These are phyloP conservation scores for Parastagonospora avenae DNA, from an alignment of 2,329 filamentous ascomycete genomes.

Conservation along the genomic window DNA sequence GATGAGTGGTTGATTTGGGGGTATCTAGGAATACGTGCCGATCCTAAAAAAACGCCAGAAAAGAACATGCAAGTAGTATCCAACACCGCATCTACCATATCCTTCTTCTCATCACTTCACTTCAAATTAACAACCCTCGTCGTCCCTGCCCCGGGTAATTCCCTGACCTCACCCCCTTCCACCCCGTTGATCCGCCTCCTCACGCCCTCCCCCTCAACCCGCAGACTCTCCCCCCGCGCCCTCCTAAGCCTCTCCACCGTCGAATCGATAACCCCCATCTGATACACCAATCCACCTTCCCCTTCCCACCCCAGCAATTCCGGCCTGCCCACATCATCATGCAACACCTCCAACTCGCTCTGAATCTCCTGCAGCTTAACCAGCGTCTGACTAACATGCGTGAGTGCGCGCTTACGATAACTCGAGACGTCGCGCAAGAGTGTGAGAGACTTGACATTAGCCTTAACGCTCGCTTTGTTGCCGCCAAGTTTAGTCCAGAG, in stretches of 20 bases:
- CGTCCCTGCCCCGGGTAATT: slow-evolving; percentile 12
- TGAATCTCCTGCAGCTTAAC: slow-evolving; percentile 76
- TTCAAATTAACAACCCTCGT: slow-evolving; percentile 9
- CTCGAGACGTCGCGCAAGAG: slow-evolving; percentile 69
- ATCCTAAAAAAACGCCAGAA: too few relatives aligned
- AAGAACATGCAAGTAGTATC: too few relatives aligned
- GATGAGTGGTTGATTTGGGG: slow-evolving; percentile 8
- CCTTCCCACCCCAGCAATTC: slow-evolving; percentile 61
- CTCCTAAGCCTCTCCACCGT: slow-evolving; percentile 74
- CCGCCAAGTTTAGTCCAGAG: slow-evolving; percentile 78
- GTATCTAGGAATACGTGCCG: neutral
- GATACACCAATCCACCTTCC: slow-evolving; percentile 69
- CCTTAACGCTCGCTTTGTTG: slow-evolving; percentile 65
- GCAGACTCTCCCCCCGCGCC: slow-evolving; percentile 64
- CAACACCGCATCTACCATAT: neutral
- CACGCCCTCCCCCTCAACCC: slow-evolving; percentile 61
- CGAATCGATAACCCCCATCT: slow-evolving; percentile 75
- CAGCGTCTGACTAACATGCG: slow-evolving; percentile 71
- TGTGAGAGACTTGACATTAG: slow-evolving; percentile 66
- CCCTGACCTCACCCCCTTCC: slow-evolving; percentile 8
- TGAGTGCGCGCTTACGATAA: slow-evolving; percentile 69
- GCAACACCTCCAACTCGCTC: slow-evolving; percentile 70
- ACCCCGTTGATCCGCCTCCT: slow-evolving; percentile 23
- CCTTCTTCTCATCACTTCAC: too few relatives aligned
- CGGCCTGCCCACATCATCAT: slow-evolving; percentile 71